Evolutionary conservation across 2,329 filamentous ascomycete species (phyloP).

Genomic region (Botryotinia calthae): DNA sequence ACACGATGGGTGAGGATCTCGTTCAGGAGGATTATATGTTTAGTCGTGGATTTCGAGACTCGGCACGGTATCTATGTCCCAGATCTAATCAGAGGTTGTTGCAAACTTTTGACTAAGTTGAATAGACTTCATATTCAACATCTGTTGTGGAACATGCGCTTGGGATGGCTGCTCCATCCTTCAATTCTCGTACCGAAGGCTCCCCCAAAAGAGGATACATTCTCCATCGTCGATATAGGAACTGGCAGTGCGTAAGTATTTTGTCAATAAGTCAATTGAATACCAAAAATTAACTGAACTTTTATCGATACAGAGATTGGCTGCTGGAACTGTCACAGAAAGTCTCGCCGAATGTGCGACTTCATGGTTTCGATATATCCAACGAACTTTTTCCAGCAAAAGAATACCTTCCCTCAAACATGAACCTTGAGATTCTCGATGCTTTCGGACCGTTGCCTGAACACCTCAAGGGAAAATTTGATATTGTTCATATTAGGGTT

Average conservation of each 20-base stretch:
- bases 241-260: not conserved
- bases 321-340: not conserved
- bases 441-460: not conserved
- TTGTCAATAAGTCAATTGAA: too few species aligned
- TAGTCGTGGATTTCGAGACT: not conserved
- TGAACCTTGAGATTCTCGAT: not conserved
- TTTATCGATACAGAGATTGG: not conserved
- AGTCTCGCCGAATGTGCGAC: not conserved
- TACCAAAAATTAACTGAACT: not conserved
- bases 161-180: not conserved
- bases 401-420: not conserved
- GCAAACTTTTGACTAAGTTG: not conserved
- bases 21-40: not conserved
- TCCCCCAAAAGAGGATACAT: not conserved
- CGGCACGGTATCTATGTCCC: not conserved
- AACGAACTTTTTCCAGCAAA: not conserved
- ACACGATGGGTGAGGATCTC: not conserved
- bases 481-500: not conserved
- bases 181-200: not conserved
- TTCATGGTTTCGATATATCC: not conserved
- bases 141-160: not conserved
- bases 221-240: not conserved
- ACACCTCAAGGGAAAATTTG: not conserved
- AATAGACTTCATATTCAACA: not conserved
- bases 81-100: not conserved